Conservation (phyloP, 129 eudicot genomes). For the Flaveria linearis region DNA sequence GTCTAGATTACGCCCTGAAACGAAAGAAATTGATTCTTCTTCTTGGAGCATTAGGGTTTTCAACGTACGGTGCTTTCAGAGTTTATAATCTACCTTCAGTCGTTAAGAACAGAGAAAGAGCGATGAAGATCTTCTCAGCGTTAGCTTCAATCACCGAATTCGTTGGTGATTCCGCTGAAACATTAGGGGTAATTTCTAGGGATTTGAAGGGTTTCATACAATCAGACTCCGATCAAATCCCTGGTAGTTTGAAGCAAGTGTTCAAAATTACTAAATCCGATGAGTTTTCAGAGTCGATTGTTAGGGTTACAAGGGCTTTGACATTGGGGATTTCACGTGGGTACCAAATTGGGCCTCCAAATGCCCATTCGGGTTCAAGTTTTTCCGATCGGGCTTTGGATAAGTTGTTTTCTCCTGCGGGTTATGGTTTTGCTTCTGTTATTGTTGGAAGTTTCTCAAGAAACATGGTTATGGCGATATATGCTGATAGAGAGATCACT, state of each 20-base stretch:
- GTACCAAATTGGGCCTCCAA: conserved; percentile 30
- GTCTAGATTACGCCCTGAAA: conserved; percentile 43
- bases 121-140: conserved; percentile 49
- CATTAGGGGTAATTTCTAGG: conserved; percentile 61
- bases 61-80: conserved; percentile 61
- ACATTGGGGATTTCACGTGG: conserved; percentile 64
- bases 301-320: conserved; percentile 51
- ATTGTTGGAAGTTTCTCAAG: conserved; percentile 77
- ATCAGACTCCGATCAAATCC: conserved; percentile 85
- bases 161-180: conserved; percentile 72
- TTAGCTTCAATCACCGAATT: conserved; percentile 56
- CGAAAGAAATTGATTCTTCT: conserved; percentile 49
- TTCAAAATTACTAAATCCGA: conserved; percentile 66
- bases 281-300: conserved; percentile 57
- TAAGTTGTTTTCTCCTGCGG: conserved; percentile 67
- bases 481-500: conserved; percentile 29
- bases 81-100: conserved; percentile 57
- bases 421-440: conserved; percentile 76
- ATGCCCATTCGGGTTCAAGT: conserved; percentile 31
- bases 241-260: conserved; percentile 66
- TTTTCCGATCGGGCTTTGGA: conserved; percentile 63
- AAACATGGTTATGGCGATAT: conserved; percentile 63
- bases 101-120: conserved; percentile 47
- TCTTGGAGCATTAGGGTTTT: conserved; percentile 55
- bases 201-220: conserved; percentile 68